A percentile compares a stretch with the other conserved stretches of the same genome.
These are phyloP conservation scores for Umbelopsis vinacea DNA, from an alignment of 192 early-diverging fungal species.

Conservation along the genomic window DNA sequence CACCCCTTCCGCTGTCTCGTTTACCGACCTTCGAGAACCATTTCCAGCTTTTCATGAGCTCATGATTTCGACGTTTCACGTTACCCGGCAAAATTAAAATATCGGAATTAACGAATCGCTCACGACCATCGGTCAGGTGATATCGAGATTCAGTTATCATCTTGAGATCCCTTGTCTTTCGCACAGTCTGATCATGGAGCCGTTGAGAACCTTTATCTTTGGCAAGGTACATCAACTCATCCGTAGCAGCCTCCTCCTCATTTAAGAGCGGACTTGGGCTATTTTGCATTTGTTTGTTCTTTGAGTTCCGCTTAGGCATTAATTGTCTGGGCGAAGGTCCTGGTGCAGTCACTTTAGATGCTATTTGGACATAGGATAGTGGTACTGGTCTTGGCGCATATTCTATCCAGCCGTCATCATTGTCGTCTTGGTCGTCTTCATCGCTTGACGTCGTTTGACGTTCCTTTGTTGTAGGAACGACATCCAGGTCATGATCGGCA, in stretches of 20 bases:
- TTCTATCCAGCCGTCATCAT: constrained; percentile 18
- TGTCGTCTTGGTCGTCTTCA: background rate
- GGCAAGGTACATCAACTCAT: background rate
- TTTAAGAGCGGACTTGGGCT: too few relatives aligned
- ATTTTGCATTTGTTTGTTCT: background rate
- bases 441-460: background rate
- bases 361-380: constrained; percentile 17
- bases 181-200: constrained; percentile 3
- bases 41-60: constrained; percentile 20
- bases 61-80: constrained; percentile 17
- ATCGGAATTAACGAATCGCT: constrained; percentile 19
- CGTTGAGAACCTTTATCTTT: constrained; percentile 15
- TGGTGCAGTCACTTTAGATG: constrained; percentile 1
- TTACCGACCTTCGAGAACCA: constrained; percentile 11
- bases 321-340: background rate
- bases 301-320: background rate
- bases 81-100: constrained; percentile 19
- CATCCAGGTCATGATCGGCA: constrained; percentile 12
- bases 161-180: constrained; percentile 10
- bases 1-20: background rate
- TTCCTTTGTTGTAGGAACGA: background rate
- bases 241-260: background rate
- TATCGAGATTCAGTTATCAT: constrained; percentile 9
- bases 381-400: constrained; percentile 2
- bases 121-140: constrained; percentile 21